Evolutionary conservation across 306 rosid species (phyloP).

Genomic region (Cicer pinnatifidum): DNA sequence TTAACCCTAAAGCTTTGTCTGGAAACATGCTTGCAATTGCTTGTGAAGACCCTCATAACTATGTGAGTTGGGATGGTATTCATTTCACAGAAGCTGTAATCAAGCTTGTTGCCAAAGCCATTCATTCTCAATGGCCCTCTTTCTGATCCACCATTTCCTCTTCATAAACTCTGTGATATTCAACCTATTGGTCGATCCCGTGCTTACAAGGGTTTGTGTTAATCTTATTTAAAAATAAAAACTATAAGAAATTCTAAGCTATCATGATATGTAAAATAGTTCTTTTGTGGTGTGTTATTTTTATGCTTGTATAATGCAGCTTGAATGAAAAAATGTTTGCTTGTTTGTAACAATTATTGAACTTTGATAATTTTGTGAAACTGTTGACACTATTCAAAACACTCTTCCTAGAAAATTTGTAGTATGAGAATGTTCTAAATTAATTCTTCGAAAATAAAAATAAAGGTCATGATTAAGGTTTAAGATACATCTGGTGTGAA

Average conservation of each 20-base stretch:
- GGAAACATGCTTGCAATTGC: constrained; percentile 69
- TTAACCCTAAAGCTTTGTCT: constrained; percentile 56
- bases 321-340: background rate
- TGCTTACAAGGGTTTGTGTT: background rate
- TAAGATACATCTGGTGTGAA: too few relatives aligned
- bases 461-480: too few relatives aligned
- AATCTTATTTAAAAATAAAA: background rate
- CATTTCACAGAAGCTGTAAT: constrained; percentile 86
- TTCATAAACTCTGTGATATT: constrained; percentile 60
- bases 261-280: background rate
- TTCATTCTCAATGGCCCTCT: constrained; percentile 70
- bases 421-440: too few relatives aligned
- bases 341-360: too few relatives aligned
- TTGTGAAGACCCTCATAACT: constrained; percentile 71
- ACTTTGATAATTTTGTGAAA: background rate
- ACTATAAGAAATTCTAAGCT: background rate
- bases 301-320: constrained; percentile 7
- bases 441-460: too few relatives aligned
- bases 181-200: constrained; percentile 50
- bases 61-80: constrained; percentile 88
- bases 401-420: too few relatives aligned
- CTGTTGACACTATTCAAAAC: background rate
- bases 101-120: constrained; percentile 61
- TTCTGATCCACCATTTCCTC: constrained; percentile 67
- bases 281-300: constrained; percentile 7